A percentile compares a stretch with the other conserved stretches of the same genome.
These are phyloP conservation scores for Colletotrichum shisoi DNA, from an alignment of 2,329 filamentous ascomycete species.

Conservation along the genomic window DNA sequence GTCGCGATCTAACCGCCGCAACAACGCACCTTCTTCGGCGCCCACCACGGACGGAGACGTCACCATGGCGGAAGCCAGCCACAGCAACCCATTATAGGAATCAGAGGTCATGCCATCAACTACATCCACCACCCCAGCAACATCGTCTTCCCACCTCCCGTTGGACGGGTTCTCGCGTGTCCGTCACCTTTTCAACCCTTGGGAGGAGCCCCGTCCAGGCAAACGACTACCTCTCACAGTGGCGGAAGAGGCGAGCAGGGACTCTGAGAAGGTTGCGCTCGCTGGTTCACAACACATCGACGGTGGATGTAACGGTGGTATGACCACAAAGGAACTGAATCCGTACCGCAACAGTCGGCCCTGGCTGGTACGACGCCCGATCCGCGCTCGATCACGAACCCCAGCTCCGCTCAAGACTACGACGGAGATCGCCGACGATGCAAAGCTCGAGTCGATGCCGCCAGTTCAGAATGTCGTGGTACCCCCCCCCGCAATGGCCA, in stretches of 20 bases:
- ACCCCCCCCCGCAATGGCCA: background rate
- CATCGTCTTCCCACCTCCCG: constrained; percentile 40
- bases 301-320: constrained; percentile 50
- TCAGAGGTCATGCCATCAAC: constrained; percentile 65
- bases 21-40: constrained; percentile 56
- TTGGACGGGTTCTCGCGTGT: constrained; percentile 39
- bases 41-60: constrained; percentile 50
- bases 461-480: constrained; percentile 35
- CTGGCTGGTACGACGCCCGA: constrained; percentile 41
- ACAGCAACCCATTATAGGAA: constrained; percentile 61
- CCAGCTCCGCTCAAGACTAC: constrained; percentile 48
- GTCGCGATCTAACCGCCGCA: constrained; percentile 55
- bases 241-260: constrained; percentile 42
- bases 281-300: constrained; percentile 23
- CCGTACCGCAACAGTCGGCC: constrained; percentile 42
- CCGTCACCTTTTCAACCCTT: constrained; percentile 42
- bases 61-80: constrained; percentile 48
- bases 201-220: constrained; percentile 59
- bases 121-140: constrained; percentile 48
- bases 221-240: constrained; percentile 50
- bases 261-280: constrained; percentile 37
- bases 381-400: constrained; percentile 43
- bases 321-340: constrained; percentile 58
- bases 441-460: constrained; percentile 37
- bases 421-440: constrained; percentile 36